Evolutionary conservation across 2,329 filamentous ascomycete genomes (phyloP), one percentile per base, ranked within the genome.

Genomic region (Aspergillus melleus): DNA sequence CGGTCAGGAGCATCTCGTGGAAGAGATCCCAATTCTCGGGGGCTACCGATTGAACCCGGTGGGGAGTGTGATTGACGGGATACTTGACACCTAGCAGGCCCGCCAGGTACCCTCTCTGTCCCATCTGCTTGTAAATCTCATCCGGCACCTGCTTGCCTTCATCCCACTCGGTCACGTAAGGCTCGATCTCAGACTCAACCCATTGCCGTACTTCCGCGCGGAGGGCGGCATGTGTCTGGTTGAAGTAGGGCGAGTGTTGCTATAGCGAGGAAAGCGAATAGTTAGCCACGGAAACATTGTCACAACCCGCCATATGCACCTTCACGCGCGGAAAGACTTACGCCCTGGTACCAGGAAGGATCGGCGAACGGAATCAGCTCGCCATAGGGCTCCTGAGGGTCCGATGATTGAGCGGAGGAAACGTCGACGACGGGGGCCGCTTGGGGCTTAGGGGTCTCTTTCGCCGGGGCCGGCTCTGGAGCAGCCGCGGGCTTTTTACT

Each of bases 241-340:
- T 97, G 84, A 90, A 96, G 84, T 97, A 98, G 29, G 94, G 92
- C 1, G 94, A 96, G 81, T 96, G 91, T 79, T 96, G 96, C 90
- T 96, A 53, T 47, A 32, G 3, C 14, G 12, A 59, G 26, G 30
- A 56, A 64, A 29, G 49, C 22, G 46, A 8, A 39, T 63, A 39
- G 68, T 64, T 50, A 57, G 58, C 46, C n/a, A 20, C 14, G 3
- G 29, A 30, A 3, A 14, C 19, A 19, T 49, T 47, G 4, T 47
- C 9, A 20, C 9, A 20, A 24, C 47, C 20, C 3, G 1, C 1
- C 14, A 57, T 59, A 53, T 12, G 6, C 14, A 44, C 19, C 14
- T 12, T 50, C 3, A 24, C 9, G 12, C n/a, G 12, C 12, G 9
- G 11, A 12, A 19, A 54, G 54, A 82, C 91, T 77, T 83, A 96